Evolutionary conservation across 495 filamentous ascomycete species (phyloP).

Genomic region (Parachaetomium inaequale): DNA sequence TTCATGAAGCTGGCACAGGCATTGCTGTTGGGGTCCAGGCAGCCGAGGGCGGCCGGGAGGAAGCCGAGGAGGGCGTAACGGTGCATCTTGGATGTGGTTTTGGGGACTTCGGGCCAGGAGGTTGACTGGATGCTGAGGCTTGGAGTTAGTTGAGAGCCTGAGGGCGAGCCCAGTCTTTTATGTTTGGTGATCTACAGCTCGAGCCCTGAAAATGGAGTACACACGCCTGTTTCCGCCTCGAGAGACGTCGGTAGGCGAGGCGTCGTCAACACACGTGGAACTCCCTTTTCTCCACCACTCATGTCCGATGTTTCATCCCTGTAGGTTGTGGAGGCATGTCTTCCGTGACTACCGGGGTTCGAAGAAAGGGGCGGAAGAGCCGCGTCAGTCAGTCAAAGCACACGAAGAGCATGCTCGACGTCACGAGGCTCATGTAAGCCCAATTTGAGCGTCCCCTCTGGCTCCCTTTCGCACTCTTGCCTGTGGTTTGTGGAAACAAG

Average conservation of each 20-base stretch:
- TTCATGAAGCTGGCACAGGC: slow-evolving; percentile 14
- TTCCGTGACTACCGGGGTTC: not conserved
- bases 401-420: too few relatives aligned
- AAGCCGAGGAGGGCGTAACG: slow-evolving; percentile 9
- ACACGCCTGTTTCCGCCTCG: not conserved
- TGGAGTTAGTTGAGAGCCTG: not conserved
- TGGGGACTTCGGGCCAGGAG: not conserved
- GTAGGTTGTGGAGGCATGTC: not conserved
- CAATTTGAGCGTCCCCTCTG: not conserved
- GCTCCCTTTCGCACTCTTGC: not conserved
- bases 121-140: not conserved
- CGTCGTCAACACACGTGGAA: not conserved
- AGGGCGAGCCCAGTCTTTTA: not conserved
- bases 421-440: not conserved
- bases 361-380: not conserved
- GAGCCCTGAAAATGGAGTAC: not conserved
- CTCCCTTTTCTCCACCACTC: slow-evolving; percentile 15
- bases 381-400: not conserved
- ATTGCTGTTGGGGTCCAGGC: slow-evolving; percentile 1
- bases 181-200: not conserved
- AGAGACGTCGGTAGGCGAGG: not conserved
- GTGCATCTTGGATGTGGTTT: slow-evolving; percentile 3
- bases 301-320: slow-evolving; percentile 6
- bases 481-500: slow-evolving; percentile 8
- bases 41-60: slow-evolving; percentile 12